Evolutionary conservation across 768 basidiomycete species (phyloP).

Genomic region (Boletus patriciae): DNA sequence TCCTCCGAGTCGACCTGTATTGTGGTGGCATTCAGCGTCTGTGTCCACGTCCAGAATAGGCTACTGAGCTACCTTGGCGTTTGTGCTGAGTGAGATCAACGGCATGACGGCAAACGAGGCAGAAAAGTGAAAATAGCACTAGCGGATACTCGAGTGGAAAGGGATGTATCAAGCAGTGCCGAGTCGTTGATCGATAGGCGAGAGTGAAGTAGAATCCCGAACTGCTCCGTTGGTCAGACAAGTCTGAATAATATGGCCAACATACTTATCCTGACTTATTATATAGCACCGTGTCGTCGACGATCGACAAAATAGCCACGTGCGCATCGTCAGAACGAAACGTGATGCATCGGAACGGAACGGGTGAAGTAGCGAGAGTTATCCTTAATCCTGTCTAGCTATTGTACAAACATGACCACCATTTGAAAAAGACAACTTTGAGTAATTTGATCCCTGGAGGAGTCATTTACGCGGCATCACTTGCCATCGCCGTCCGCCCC

Average conservation of each 20-base stretch:
- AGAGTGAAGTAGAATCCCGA: not conserved
- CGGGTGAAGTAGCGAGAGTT: too few species aligned
- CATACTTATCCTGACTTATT: too few species aligned
- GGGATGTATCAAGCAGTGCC: not conserved
- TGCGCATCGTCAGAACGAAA: too few species aligned
- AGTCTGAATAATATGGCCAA: too few species aligned
- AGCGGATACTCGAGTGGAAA: not conserved
- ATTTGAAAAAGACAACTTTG: too few species aligned
- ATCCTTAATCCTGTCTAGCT: too few species aligned
- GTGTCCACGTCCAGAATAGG: not conserved
- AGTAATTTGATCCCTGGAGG: too few species aligned
- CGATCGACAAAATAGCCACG: too few species aligned
- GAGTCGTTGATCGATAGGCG: not conserved
- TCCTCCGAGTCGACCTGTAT: conserved; percentile 20
- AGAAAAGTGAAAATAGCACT: not conserved
- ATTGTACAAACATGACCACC: too few species aligned
- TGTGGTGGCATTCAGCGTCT: not conserved
- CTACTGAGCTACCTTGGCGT: conserved; percentile 31
- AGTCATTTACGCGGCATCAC: too few species aligned
- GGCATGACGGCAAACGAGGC: conserved; percentile 33
- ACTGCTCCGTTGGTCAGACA: not conserved
- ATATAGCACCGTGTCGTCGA: too few species aligned
- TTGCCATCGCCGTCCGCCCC: conserved; percentile 21
- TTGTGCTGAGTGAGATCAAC: conserved; percentile 39
- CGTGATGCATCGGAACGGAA: too few species aligned